Base-by-base conservation (phyloP, 2,329 filamentous ascomycete species). In the Penicillium brevicompactum region DNA sequence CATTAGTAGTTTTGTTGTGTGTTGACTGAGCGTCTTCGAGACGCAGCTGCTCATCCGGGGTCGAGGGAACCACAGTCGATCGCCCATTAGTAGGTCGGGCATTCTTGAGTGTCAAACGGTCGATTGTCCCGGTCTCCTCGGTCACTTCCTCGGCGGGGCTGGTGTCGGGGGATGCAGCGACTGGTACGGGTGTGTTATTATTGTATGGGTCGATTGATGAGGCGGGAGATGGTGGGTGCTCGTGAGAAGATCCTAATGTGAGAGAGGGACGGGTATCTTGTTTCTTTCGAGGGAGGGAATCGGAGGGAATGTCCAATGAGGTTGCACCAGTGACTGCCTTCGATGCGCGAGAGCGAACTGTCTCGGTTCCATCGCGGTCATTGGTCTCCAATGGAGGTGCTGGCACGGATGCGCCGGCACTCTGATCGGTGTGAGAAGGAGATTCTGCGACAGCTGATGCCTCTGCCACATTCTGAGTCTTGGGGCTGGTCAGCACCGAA, bases 171-270 rank as follows among this genome's bases (percentile, higher is more conserved):
- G 89, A 92, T 6, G 81, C 82, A 59, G 88, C 84, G 56, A 87
- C 83, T 38, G 87, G 81, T 34, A 82, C 83, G 1, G 90, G 88
- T 0, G 90, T 94, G 21, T 87, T 85, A 51, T 86, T 86, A 42
- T 89, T 92, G 64, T 87, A 87, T 1, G 87, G 83, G 31, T 81
- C 85, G 51, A 84, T 76, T 1, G 88, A 92, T 5, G 90, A 93
- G 8, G 79, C 83, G 22, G 84, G 83, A 9, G 76, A 78, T 34
- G 76, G 70, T 18, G 74, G 74, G 45, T 76, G 73, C 49, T 77
- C 74, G 38, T 61, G 55, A 18, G 63, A 57, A n/a, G 63, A 59
- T 8, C 69, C 66, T 46, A 70, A 46, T 18, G 61, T 56, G 43
- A 71, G 61, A 53, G 70, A 66, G 5, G 68, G 63, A 22, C 63